Conservation (phyloP, 75 land plant genomes). For the Larix kaempferi region DNA sequence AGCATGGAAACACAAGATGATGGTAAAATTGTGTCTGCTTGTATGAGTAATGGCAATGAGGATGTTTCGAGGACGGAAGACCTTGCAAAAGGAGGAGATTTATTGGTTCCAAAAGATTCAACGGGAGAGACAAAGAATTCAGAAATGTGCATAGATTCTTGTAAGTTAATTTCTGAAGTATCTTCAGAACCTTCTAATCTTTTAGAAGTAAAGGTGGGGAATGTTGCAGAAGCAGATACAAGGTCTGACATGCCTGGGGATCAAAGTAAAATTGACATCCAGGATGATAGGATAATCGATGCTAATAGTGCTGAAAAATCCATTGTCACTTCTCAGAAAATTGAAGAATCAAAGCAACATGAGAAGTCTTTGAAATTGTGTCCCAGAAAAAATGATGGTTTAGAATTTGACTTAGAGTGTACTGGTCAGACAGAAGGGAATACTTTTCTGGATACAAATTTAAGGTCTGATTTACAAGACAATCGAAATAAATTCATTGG, state of each 20-base stretch:
- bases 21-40: background rate
- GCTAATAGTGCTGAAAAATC: background rate
- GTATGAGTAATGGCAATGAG: background rate
- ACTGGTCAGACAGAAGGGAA: conserved; percentile 5
- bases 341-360: background rate
- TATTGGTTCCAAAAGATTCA: background rate
- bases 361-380: background rate
- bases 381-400: background rate
- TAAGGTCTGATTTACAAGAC: background rate
- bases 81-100: background rate
- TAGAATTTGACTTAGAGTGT: background rate
- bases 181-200: conserved; percentile 1
- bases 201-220: background rate
- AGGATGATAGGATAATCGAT: background rate
- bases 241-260: background rate
- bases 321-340: conserved; percentile 1
- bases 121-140: background rate
- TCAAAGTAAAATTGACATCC: background rate
- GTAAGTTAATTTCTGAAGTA: conserved; percentile 3
- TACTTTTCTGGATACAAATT: background rate
- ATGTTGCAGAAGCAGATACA: background rate
- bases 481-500: background rate
- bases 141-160: background rate
- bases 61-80: background rate
- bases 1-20: background rate